A percentile compares a stretch with the other conserved stretches of the same genome.
phyloP scores from a whole-genome alignment of 441 rosid species.

The Erodium texanum region DNA sequence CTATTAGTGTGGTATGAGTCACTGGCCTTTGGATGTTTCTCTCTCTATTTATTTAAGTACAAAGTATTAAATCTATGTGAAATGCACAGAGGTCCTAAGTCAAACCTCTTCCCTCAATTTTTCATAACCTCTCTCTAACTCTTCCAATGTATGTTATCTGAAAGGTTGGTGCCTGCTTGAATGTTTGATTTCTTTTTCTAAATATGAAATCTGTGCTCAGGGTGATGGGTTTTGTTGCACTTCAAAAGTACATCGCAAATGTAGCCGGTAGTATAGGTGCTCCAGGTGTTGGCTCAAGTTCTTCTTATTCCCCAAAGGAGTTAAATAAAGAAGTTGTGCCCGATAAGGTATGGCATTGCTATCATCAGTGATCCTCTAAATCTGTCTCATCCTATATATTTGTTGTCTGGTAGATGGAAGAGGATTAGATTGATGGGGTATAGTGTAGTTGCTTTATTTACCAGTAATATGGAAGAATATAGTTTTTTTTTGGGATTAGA shows the following conservation, averaged over 20 bases:
- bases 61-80: neutral
- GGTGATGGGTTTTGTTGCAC: slow-evolving; percentile 90
- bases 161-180: slow-evolving; percentile 9
- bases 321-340: slow-evolving; percentile 84
- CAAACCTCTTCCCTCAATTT: no score
- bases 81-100: no score
- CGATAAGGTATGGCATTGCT: slow-evolving; percentile 56
- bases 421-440: neutral
- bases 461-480: neutral
- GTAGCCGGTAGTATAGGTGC: slow-evolving; percentile 94
- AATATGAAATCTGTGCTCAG: slow-evolving; percentile 32
- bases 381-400: neutral
- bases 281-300: slow-evolving; percentile 94
- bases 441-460: neutral
- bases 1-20: slow-evolving; percentile 70
- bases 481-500: neutral
- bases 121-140: neutral
- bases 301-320: slow-evolving; percentile 87
- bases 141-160: neutral
- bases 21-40: neutral
- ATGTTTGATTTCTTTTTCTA: slow-evolving; percentile 18
- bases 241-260: slow-evolving; percentile 84
- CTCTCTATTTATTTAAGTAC: neutral
- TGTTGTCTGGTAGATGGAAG: neutral
- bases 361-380: slow-evolving; percentile 1